Evolutionary conservation across 2,329 filamentous ascomycete genomes (phyloP), one percentile per base, ranked within the genome.

Genomic region (Aspergillus piperis): DNA sequence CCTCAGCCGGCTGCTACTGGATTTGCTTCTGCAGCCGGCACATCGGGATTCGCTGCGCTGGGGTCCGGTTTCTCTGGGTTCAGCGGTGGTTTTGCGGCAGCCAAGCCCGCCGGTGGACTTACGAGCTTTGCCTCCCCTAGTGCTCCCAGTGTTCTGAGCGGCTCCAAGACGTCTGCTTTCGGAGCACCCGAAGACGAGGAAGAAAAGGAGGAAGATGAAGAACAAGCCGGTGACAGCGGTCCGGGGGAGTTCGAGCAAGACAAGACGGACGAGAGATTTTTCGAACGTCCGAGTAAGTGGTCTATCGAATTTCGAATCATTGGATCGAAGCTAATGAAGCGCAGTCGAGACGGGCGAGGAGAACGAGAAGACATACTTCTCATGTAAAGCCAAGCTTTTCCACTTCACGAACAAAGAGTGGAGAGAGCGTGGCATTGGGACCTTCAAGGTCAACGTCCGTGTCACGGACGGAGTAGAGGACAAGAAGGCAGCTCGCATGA

Each of bases 371-470:
- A 94, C 90, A 1, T 79, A 91, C 52, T 85, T 94, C 71, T 84
- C 87, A 48, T 87, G 90, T 61, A 88, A 93, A 65, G 90, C 91
- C 19, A 96, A 96, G 76, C 85, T 98, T 60, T 98, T 91, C 79
- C 85, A 89, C 60, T 90, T 95, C 69, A 87, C 90, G 38, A 83
- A 83, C 49, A 85, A 85, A 57, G 88, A 87, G 50, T 98, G 94
- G 94, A 94, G 94, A 75, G 94, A 98, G 78, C 88, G 93, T 55
- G 93, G 93, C 11, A 84, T 88, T 3, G 93, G 93, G 48, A 89
- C 89, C 68, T 82, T 96, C 67, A 95, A 95, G 78, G 84, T 96
- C 73, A 96, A 97, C 70, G 88, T 89, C 13, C 85, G 86, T 2
- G 82, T 85, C 64, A 75, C 30, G 5, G 81, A 84, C 23, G 82